A percentile compares a stretch with the other conserved stretches of the same genome.
These are phyloP conservation scores for Talaromyces funiculosus DNA, from an alignment of 2,329 filamentous ascomycete genomes.

Conservation along the genomic window DNA sequence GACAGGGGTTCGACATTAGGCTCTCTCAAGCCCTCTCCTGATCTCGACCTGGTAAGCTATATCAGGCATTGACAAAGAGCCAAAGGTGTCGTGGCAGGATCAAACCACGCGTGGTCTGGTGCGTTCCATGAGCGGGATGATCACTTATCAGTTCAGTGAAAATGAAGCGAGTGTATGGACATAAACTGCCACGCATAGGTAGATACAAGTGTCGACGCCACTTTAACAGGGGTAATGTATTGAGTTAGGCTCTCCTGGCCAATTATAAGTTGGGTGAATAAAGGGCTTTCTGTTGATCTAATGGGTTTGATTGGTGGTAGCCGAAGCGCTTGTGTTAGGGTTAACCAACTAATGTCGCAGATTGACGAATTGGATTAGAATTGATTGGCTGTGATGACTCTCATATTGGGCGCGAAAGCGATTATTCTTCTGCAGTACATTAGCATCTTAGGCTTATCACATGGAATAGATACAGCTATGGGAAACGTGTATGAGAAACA, in stretches of 20 bases:
- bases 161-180: neutral
- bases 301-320: neutral
- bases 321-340: neutral
- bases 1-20: too few relatives aligned
- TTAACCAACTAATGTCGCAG: conserved; percentile 4
- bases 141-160: too few relatives aligned
- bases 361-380: neutral
- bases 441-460: neutral
- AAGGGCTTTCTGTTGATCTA: neutral
- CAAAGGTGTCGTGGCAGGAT: too few relatives aligned
- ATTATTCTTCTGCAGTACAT: neutral
- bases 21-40: too few relatives aligned
- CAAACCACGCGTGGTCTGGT: too few relatives aligned
- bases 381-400: neutral
- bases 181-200: neutral
- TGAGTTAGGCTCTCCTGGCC: too few relatives aligned
- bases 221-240: neutral
- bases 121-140: too few relatives aligned
- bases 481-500: neutral
- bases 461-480: neutral
- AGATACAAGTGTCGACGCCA: conserved; percentile 10
- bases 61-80: too few relatives aligned
- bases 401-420: neutral
- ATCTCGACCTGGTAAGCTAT: too few relatives aligned
- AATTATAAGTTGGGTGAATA: neutral